These are phyloP conservation scores for Fusarium devonianum DNA, from an alignment of 2,329 filamentous ascomycete species.

Conservation along the genomic window DNA sequence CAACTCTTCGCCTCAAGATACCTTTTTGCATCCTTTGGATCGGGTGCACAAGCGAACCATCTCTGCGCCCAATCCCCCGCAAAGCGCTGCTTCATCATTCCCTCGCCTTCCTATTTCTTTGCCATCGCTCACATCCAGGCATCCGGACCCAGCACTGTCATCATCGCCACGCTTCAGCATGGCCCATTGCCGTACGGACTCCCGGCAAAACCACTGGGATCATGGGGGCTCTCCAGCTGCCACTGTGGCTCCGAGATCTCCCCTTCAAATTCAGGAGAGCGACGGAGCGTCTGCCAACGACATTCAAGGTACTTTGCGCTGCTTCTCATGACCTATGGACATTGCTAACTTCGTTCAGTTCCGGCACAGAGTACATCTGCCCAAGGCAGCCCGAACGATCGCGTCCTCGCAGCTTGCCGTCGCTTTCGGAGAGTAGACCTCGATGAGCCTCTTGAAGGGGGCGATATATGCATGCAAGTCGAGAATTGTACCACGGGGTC, in stretches of 20 bases:
- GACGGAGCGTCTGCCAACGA: conserved; percentile 9
- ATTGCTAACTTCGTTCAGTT: conserved; percentile 10
- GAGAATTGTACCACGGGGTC: conserved; percentile 66
- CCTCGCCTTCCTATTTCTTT: conserved; percentile 30
- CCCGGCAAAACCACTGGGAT: conserved; percentile 25
- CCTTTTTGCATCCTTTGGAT: conserved; percentile 30
- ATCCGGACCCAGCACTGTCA: conserved; percentile 23
- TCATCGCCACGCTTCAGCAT: conserved; percentile 25
- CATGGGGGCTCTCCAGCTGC: conserved; percentile 21
- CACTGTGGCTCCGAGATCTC: conserved; percentile 17
- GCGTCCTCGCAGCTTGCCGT: conserved; percentile 32
- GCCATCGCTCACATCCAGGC: conserved; percentile 25
- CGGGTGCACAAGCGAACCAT: conserved; percentile 57
- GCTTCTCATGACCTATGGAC: not conserved
- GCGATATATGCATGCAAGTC: conserved; percentile 61
- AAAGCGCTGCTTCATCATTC: conserved; percentile 27
- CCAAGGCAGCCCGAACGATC: conserved; percentile 24
- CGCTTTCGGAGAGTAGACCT: conserved; percentile 24
- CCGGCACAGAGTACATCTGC: conserved; percentile 2
- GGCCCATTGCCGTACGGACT: conserved; percentile 15
- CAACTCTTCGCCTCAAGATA: conserved; percentile 21
- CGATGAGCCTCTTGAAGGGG: conserved; percentile 33
- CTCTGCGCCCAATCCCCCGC: conserved; percentile 57
- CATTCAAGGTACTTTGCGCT: conserved; percentile 16
- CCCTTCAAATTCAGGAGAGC: conserved; percentile 14